Base-by-base conservation (phyloP, 768 basidiomycete genomes). In the Xerocomellus intermedius region DNA sequence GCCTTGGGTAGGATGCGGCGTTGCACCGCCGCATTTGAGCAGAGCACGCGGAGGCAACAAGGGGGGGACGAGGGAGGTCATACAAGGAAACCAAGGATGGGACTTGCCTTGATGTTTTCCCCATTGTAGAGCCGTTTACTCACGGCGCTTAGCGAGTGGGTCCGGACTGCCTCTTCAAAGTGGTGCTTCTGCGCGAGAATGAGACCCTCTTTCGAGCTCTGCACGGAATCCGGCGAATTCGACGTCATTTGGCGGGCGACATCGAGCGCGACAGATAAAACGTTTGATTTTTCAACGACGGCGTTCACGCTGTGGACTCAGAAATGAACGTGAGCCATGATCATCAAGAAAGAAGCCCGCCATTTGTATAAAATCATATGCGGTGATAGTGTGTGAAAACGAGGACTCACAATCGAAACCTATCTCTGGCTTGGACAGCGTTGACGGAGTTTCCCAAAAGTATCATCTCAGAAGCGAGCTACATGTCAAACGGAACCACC, bases 161-260 rank as follows among this genome's bases (percentile, higher is more conserved):
- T 72, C 8, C 71, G 43, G 4, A 85, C 75, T 0, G 81, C 75
- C 14, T 83, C 77, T 22, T 82, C 78, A 41, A 82, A 70, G 38
- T 78, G 77, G n/a, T 77, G 75, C 39, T 76, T 72, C 56, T 84
- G 79, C 2, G 80, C 73, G 3, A 87, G 68, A 16, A 88, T 50
- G 9, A 94, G 73, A 1, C 79, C 87, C n/a, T 78, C 74, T 67
- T 93, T 94, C 3, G 89, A 87, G 43, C 81, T 78, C 60, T 88
- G 86, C 1, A 93, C 85, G 0, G 91, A 78, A 67, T 93, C 92
- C 0, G 91, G 92, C 1, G 89, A 91, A 61, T 88, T 89, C 22
- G 66, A 64, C 16, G 71, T 70, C 57, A 93, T 84, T 50, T 79
- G 73, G 49, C 76, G 71, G 3, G 92, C 91, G 52, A 83, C 69